Evolutionary conservation across 2,329 filamentous ascomycete species (phyloP).

Genomic region (Epichloe uncinata): DNA sequence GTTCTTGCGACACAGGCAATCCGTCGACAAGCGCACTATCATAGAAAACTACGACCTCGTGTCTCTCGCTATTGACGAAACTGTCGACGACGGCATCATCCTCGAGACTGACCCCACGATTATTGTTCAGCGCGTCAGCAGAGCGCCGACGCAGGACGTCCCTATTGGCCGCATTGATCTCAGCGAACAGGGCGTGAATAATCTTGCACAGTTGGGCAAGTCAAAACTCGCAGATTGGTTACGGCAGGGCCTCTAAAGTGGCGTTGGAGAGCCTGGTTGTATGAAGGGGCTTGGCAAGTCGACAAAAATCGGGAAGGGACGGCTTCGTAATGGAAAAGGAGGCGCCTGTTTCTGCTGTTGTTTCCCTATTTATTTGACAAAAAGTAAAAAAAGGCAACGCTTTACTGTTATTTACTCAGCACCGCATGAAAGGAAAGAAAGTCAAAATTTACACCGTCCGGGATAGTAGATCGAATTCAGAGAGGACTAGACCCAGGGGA

Average conservation of each 20-base stretch:
- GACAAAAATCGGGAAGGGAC: background rate
- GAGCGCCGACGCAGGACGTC: conserved; percentile 80
- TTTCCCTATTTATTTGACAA: background rate
- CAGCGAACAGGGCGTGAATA: conserved; percentile 89
- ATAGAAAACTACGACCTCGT: conserved; percentile 98
- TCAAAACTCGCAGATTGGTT: conserved; percentile 82
- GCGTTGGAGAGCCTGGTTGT: background rate
- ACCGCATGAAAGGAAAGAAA: conserved; percentile 14
- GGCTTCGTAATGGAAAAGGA: background rate
- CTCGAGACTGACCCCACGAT: conserved; percentile 94
- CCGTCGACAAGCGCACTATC: conserved; percentile 92
- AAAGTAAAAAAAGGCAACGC: background rate
- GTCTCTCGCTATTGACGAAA: conserved; percentile 87
- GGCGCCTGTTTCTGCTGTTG: background rate
- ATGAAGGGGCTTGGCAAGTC: background rate
- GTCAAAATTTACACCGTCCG: background rate
- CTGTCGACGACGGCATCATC: conserved; percentile 89
- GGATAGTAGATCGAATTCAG: background rate
- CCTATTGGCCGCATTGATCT: conserved; percentile 90
- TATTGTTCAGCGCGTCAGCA: conserved; percentile 82
- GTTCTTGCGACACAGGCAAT: conserved; percentile 47
- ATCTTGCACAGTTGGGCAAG: conserved; percentile 87
- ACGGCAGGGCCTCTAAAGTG: conserved; percentile 59
- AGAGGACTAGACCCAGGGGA: background rate
- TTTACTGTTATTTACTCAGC: conserved; percentile 7